Base-by-base conservation (phyloP, 2,329 filamentous ascomycete species). In the Hypoxylon sp. region DNA sequence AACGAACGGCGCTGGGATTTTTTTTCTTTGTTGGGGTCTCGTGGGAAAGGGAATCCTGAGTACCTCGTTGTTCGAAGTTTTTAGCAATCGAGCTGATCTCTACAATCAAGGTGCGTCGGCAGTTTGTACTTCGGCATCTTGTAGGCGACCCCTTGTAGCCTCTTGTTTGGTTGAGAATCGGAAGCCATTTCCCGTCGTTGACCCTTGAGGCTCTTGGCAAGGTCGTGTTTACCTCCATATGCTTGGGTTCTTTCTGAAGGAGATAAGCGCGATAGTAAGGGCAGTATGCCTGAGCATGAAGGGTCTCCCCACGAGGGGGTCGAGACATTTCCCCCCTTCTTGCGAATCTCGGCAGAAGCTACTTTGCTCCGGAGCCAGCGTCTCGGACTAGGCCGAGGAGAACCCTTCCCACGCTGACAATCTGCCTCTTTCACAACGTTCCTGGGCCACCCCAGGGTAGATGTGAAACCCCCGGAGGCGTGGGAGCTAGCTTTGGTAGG, bases 241-340 rank as follows among this genome's bases (percentile, higher is more conserved):
- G 71, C 77, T 78, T 79, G 81, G 80, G 76, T 80, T 80, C 80
- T 84, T 84, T 85, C 84, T 85, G 84, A 86, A 86, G 83, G 84
- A 83, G 84, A 86, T 76, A 87, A 85, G 83, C 84, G 84, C 82
- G 84, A 86, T 86, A 86, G 83, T 85, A 85, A 85, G 83, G 71
- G 81, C 80, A 74, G 75, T 65, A 78, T 81, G 78, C 80, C 76
- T 37, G 75, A 74, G 61, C 71, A 53, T 70, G 63, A 67, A 63
- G 54, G 58, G 67, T 46, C 50, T 42, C 35, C 66, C 44, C 33
- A 44, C 37, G 17, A 59, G 53, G 31, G 55, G 55, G 53, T 54
- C 53, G 61, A 64, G 61, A 62, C 10, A 39, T 22, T 47, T 57
- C 13, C 13, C 13, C 69, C 66, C 66, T 67, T 66, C 52, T 61